These are phyloP conservation scores for Ophiognomonia clavigignenti-juglandacearum DNA, from an alignment of 2,329 filamentous ascomycete species.

Conservation along the genomic window DNA sequence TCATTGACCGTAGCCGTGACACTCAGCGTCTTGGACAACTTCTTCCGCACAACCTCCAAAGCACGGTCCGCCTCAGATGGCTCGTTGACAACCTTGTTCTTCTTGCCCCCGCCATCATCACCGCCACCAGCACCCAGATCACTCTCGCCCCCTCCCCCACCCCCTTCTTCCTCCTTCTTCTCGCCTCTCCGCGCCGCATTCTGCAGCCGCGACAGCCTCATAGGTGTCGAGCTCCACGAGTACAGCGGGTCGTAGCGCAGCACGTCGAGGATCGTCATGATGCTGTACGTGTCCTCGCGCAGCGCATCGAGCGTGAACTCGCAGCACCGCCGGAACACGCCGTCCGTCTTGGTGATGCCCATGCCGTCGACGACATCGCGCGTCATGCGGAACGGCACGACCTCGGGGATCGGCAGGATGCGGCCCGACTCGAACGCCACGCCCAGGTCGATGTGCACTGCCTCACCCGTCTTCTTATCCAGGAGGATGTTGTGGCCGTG, in stretches of 20 bases:
- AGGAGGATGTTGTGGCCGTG: constrained; percentile 97
- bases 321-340: constrained; percentile 94
- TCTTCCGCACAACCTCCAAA: constrained; percentile 90
- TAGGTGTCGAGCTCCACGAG: constrained; percentile 83
- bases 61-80: constrained; percentile 81
- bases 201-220: constrained; percentile 60
- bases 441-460: constrained; percentile 94
- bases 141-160: constrained; percentile 27
- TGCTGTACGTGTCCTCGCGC: constrained; percentile 90
- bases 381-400: constrained; percentile 92
- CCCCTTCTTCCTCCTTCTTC: constrained; percentile 31
- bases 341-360: constrained; percentile 91
- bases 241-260: constrained; percentile 97
- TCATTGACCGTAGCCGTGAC: constrained; percentile 96
- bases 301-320: constrained; percentile 95
- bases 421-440: constrained; percentile 96
- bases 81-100: constrained; percentile 47
- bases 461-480: constrained; percentile 84
- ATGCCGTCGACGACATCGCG: constrained; percentile 95
- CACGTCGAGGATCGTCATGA: constrained; percentile 98
- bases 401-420: constrained; percentile 89
- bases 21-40: constrained; percentile 88
- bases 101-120: no score
- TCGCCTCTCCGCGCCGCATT: constrained; percentile 49
- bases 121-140: no score